Evolutionary conservation across 768 basidiomycete species (phyloP), one percentile per base, ranked within the genome.

Genomic region (Rubroboletus satanas): DNA sequence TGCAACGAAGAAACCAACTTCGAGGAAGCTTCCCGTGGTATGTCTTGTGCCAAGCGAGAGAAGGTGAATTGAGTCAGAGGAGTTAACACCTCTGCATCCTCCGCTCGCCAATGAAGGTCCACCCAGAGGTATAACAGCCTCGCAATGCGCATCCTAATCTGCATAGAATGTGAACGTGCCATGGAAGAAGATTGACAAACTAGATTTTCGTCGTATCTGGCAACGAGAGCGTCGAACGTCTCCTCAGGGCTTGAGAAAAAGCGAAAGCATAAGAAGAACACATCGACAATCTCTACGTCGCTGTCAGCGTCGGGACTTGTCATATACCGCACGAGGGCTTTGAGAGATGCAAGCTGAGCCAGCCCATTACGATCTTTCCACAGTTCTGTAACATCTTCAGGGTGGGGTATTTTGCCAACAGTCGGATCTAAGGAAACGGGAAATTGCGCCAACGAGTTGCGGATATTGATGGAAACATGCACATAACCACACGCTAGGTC

Each of bases 191-290:
- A 68, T 60, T 46, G 65, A 54, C 26, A 58, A 33, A 14, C 17
- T 45, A 49, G 32, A 32, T 26, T 37, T 53, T 77, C 74, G 49
- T 80, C 68, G 67, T 81, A 91, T 39, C 87, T 79, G 6, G 64
- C 65, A 26, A 80, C 58, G 23, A 84, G 66, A 7, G 74, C 68
- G 0, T 71, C 67, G 33, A 83, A 71, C 11, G 84, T 71, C 7
- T 76, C 73, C 15, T 42, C 28, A 0, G 88, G 78, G 0, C 76
- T 75, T 14, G 80, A 78, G 73, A 87, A 90, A 56, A 83, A 78
- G 28, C 88, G 83, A 71, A 90, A 91, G 49, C 79, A 83, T n/a
- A 83, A 70, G 70, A 88, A 84, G 72, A 91, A 87, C 2, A 80
- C 68, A 55, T 78, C 67, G 56, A 71, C 62, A 69, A 87, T 66